Percentiles rank a stretch among this genome's conserved stretches.
phyloP scores from a whole-genome alignment of 2,329 filamentous ascomycete species.

The Epichloe glyceriae region DNA sequence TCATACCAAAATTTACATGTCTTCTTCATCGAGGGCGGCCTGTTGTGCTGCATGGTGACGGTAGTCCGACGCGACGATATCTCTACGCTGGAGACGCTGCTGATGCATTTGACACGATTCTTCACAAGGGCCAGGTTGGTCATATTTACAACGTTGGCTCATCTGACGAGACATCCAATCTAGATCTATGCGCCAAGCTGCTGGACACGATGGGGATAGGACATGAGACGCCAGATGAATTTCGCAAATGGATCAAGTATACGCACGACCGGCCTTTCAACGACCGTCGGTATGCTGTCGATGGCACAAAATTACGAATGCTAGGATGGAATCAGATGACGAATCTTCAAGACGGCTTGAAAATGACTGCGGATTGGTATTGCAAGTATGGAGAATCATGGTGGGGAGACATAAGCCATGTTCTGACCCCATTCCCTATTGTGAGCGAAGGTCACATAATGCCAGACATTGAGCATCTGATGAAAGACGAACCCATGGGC shows the following conservation, averaged over 20 bases:
- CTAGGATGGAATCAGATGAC: conserved; percentile 61
- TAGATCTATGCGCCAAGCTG: conserved; percentile 53
- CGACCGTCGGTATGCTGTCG: conserved; percentile 59
- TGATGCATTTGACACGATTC: conserved; percentile 71
- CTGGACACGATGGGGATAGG: conserved; percentile 48
- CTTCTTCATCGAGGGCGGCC: conserved; percentile 53
- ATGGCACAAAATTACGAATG: conserved; percentile 52
- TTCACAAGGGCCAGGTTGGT: conserved; percentile 61
- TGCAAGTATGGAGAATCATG: conserved; percentile 49
- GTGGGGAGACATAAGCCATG: conserved; percentile 61
- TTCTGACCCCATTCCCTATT: conserved; percentile 54
- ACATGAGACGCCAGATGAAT: conserved; percentile 35
- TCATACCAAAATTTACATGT: conserved; percentile 72
- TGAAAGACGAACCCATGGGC: conserved; percentile 20
- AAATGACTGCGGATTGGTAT: conserved; percentile 59
- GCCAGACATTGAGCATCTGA: conserved; percentile 29
- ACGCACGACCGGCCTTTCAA: conserved; percentile 70
- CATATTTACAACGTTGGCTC: conserved; percentile 78
- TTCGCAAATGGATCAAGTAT: conserved; percentile 56
- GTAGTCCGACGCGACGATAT: conserved; percentile 61
- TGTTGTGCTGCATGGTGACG: conserved; percentile 64
- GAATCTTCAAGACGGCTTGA: conserved; percentile 49
- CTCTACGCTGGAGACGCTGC: conserved; percentile 69
- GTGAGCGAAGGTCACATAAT: conserved; percentile 43
- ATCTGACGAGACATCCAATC: conserved; percentile 63